These are phyloP conservation scores for Aspergillus proliferans DNA, from an alignment of 2,329 filamentous ascomycete genomes.

Conservation along the genomic window DNA sequence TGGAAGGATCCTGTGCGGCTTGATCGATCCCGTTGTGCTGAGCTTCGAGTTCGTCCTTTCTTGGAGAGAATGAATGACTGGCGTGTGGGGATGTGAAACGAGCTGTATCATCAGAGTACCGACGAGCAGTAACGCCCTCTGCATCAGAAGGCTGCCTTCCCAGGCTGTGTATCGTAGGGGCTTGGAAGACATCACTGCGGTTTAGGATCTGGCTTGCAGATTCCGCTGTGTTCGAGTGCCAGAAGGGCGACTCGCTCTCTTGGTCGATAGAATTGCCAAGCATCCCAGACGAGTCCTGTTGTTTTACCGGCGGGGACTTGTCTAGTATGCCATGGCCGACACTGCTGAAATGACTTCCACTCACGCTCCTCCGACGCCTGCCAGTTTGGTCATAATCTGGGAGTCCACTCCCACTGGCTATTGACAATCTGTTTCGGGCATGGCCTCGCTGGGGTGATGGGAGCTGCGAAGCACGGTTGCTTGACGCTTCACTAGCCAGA, in stretches of 20 bases:
- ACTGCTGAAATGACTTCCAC: conserved; percentile 52
- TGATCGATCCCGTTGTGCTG: conserved; percentile 20
- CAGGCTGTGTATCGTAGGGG: conserved; percentile 56
- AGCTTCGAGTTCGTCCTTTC: conserved; percentile 8
- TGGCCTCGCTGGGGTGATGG: conserved; percentile 11
- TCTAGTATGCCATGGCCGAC: conserved; percentile 46
- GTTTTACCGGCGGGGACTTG: conserved; percentile 46
- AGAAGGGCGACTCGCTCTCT: conserved; percentile 65
- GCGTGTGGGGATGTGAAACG: conserved; percentile 12
- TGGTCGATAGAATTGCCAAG: conserved; percentile 68
- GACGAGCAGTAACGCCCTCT: conserved; percentile 17
- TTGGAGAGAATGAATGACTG: conserved; percentile 1
- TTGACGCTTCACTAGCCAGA: conserved; percentile 60
- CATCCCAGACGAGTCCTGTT: conserved; percentile 64
- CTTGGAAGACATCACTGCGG: conserved; percentile 81
- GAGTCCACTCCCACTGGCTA: conserved; percentile 12
- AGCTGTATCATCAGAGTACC: conserved; percentile 32
- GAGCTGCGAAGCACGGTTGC: conserved; percentile 35
- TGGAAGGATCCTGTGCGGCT: conserved; percentile 13
- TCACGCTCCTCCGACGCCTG: conserved; percentile 53
- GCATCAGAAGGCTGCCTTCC: conserved; percentile 22
- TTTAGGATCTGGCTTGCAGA: conserved; percentile 87
- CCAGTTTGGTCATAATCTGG: conserved; percentile 7
- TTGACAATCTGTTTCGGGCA: conserved; percentile 16
- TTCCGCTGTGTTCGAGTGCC: conserved; percentile 64